These are phyloP conservation scores for Stephania japonica DNA, from an alignment of 164 flowering plant genomes.

Conservation along the genomic window DNA sequence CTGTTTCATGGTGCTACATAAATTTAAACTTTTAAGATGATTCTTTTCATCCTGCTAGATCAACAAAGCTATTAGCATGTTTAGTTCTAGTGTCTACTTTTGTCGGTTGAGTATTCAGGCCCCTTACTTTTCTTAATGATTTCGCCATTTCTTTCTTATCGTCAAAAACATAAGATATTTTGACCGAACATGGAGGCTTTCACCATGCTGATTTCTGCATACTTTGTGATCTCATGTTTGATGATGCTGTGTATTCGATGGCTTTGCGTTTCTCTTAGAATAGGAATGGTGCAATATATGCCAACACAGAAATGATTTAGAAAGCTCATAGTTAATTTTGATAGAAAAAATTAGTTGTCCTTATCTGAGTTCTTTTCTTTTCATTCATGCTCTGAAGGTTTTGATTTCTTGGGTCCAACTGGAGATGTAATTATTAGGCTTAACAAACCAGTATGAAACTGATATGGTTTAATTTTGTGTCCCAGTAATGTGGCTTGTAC, in stretches of 20 bases:
- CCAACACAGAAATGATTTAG: not conserved
- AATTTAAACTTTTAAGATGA: not conserved
- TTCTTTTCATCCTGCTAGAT: not conserved
- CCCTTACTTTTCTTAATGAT: not conserved
- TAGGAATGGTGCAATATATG: not conserved
- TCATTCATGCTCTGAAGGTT: not conserved
- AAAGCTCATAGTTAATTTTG: not conserved
- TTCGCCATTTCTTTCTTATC: not conserved
- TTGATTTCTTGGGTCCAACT: not conserved
- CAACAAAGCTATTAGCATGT: constrained; percentile 1
- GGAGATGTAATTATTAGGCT: not conserved
- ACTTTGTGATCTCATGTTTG: not conserved
- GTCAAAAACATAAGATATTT: not conserved
- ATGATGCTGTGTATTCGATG: not conserved
- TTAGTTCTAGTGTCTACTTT: not conserved
- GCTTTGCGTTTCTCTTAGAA: not conserved
- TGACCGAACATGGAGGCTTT: not conserved
- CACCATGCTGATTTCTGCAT: not conserved
- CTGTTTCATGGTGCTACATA: not conserved
- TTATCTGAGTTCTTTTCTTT: not conserved
- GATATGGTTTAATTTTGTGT: not conserved
- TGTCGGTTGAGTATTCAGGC: not conserved
- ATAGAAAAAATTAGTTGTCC: not conserved
- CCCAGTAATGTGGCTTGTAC: not conserved
- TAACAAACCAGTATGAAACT: not conserved